These are phyloP conservation scores for Suillus americanus DNA, from an alignment of 768 basidiomycete species.

Conservation along the genomic window DNA sequence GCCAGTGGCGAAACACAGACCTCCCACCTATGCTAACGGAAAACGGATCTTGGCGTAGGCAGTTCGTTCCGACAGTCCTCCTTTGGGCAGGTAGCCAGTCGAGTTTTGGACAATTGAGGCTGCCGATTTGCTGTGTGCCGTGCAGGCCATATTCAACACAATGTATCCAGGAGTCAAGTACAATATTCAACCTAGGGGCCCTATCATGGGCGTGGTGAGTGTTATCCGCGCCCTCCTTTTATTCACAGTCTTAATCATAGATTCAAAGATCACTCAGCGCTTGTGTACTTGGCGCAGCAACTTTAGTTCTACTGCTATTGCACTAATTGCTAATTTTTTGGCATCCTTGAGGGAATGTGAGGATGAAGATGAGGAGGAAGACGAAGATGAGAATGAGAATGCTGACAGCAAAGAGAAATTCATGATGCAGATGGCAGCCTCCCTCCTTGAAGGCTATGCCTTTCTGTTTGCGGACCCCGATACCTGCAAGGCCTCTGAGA, in stretches of 20 bases:
- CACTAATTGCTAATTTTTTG: background rate
- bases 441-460: background rate
- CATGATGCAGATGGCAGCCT: background rate
- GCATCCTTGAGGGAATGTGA: background rate
- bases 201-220: slow-evolving; percentile 11
- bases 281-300: slow-evolving; percentile 9
- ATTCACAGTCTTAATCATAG: background rate
- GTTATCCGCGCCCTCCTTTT: background rate
- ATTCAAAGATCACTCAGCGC: slow-evolving; percentile 5
- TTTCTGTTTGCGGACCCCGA: slow-evolving; percentile 8
- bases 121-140: background rate
- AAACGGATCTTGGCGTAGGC: background rate
- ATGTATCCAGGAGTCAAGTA: slow-evolving; percentile 11
- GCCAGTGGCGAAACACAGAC: background rate
- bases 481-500: background rate
- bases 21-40: background rate
- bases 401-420: background rate
- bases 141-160: slow-evolving; percentile 9
- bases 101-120: slow-evolving; percentile 9
- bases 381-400: background rate
- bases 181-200: slow-evolving; percentile 1
- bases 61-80: background rate
- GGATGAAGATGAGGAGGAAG: background rate
- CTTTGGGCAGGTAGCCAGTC: slow-evolving; percentile 11
- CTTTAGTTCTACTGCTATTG: background rate